Evolutionary conservation across 2,329 filamentous ascomycete genomes (phyloP).

Genomic region (Coleophoma crateriformis): DNA sequence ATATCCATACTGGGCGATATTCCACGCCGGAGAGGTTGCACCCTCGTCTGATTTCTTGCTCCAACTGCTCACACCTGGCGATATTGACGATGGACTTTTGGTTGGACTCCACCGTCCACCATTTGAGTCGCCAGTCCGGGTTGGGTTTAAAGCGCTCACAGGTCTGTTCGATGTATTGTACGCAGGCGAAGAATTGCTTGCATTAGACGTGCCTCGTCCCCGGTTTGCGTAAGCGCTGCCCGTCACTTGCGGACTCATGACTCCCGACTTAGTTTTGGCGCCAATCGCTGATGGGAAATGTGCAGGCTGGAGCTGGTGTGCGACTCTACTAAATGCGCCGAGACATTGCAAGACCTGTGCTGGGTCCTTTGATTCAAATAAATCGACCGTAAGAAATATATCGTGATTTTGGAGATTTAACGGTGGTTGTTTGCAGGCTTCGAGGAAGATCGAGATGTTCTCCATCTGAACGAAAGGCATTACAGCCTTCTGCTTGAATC

Average conservation of each 20-base stretch:
- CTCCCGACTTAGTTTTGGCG: slow-evolving; percentile 51
- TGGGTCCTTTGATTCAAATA: slow-evolving; percentile 93
- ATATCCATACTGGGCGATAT: slow-evolving; percentile 96
- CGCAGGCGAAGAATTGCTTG: slow-evolving; percentile 52
- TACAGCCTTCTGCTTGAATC: slow-evolving; percentile 74
- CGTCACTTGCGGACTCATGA: slow-evolving; percentile 62
- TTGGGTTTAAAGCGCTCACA: slow-evolving; percentile 28
- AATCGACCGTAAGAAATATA: slow-evolving; percentile 92
- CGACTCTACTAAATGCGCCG: slow-evolving; percentile 83
- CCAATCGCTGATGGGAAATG: slow-evolving; percentile 75
- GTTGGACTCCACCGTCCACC: slow-evolving; percentile 58
- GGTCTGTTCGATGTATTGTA: slow-evolving; percentile 36
- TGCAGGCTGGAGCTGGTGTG: slow-evolving; percentile 66
- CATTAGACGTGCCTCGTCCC: slow-evolving; percentile 45
- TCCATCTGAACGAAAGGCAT: slow-evolving; percentile 99
- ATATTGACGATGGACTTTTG: slow-evolving; percentile 49
- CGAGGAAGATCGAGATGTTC: slow-evolving; percentile 94
- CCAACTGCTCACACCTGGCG: slow-evolving; percentile 75
- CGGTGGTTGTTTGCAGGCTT: slow-evolving; percentile 78
- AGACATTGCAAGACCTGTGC: slow-evolving; percentile 93
- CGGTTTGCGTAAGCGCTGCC: slow-evolving; percentile 36
- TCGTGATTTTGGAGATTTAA: slow-evolving; percentile 89
- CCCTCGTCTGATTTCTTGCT: slow-evolving; percentile 79
- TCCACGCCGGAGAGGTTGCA: slow-evolving; percentile 86
- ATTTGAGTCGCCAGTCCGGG: slow-evolving; percentile 29